phyloP scores from a whole-genome alignment of 768 basidiomycete species.

The Xerocomellus amylosporus region DNA sequence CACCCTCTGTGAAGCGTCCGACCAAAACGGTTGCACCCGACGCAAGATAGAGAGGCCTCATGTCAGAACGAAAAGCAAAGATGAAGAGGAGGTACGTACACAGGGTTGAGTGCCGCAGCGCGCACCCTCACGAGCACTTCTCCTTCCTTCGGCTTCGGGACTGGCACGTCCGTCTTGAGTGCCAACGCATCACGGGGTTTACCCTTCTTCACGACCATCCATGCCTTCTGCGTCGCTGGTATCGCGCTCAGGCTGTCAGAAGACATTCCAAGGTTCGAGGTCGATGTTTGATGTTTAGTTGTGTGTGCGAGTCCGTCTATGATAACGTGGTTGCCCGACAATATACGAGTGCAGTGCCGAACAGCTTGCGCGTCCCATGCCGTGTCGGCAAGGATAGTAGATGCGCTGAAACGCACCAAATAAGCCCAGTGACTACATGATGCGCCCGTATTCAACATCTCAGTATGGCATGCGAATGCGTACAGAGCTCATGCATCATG shows the following conservation, averaged over 20 bases:
- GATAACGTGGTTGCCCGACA: too few species aligned
- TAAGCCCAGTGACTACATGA: too few species aligned
- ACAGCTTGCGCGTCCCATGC: too few species aligned
- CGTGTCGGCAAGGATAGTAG: too few species aligned
- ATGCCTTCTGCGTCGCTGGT: conserved; percentile 28
- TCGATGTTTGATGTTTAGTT: background rate
- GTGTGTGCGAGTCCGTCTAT: too few species aligned
- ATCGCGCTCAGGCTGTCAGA: conserved; percentile 1
- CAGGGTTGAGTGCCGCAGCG: conserved; percentile 65
- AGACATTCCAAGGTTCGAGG: conserved; percentile 1
- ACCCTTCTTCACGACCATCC: conserved; percentile 32
- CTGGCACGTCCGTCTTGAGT: conserved; percentile 26
- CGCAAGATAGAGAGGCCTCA: background rate
- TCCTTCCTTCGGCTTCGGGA: conserved; percentile 36
- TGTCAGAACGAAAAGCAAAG: background rate
- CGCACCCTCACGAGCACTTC: conserved; percentile 51
- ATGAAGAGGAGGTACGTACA: conserved; percentile 38
- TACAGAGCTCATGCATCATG: too few species aligned
- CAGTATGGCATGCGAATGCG: too few species aligned
- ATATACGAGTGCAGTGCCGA: too few species aligned
- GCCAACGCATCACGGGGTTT: conserved; percentile 29
- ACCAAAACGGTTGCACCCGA: background rate
- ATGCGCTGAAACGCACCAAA: too few species aligned
- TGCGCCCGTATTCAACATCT: too few species aligned
- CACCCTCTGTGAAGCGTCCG: conserved; percentile 44